Base-by-base conservation (phyloP, 306 rosid genomes). In the Rosa lucieae region DNA sequence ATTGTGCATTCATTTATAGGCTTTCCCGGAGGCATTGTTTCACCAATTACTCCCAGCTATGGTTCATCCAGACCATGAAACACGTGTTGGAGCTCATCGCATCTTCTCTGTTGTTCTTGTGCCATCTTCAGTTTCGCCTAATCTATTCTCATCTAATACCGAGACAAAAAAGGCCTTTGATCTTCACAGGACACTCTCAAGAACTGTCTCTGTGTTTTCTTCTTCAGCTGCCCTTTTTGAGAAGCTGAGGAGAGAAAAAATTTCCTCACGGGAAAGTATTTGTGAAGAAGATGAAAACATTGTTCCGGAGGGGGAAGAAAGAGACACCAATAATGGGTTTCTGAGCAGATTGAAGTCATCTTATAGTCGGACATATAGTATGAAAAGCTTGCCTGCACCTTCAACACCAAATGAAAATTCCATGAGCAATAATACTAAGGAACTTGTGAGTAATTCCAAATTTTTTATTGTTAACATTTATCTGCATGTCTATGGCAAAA, bases 41-140 rank as follows among this genome's bases (percentile, higher is more conserved):
- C 96, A 96, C 85, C 99, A 96, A 73, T 82, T 96, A 78, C 92
- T 91, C 79, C 88, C 74, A 53, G 94, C 92, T 77, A 96, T 96
- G 98, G 91, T 89, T 87, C 98, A 96, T 80, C 93, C 92, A 62
- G 99, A 96, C 85, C 94, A 91, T 76, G 99, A 93, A 88, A 90
- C 91, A 55, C 92, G 94, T 81, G 90, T 82, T 44, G 91, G 90
- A 71, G 96, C 98, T 53, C 99, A 96, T 79, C 89, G 94, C 43
- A 87, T 96, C 58, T 93, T 93, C 84, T 90, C 98, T 51, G 92
- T 91, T 48, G 91, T 90, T 87, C 94, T 93, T 79, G 97, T 95
- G 47, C 99, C 97, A 77, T 79, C 92, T 59, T 89, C 95, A 47
- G 81, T 94, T 67, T 91, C 52, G 79, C 92, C 97, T 77, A 81